Evolutionary conservation across 2,329 filamentous ascomycete genomes (phyloP).

Genomic region (Hypocreales sp.): DNA sequence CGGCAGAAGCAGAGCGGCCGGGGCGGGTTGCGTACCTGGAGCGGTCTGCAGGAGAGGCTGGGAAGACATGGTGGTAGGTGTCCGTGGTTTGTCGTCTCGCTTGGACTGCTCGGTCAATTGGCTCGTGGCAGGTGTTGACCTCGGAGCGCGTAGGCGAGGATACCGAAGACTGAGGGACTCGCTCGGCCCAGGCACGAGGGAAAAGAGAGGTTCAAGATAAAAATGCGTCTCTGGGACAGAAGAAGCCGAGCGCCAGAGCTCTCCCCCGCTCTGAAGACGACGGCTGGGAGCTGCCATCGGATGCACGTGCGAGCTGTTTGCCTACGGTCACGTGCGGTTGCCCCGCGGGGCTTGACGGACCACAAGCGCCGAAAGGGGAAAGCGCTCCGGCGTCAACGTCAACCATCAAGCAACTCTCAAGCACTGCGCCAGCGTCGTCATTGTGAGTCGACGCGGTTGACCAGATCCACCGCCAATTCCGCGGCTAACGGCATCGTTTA

Average conservation of each 20-base stretch:
- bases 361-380: constrained; percentile 10
- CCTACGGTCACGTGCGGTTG: constrained; percentile 11
- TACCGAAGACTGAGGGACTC: no score
- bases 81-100: background rate
- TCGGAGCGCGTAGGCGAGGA: no score
- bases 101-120: background rate
- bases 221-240: no score
- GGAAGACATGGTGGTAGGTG: constrained; percentile 60
- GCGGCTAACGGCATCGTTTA: constrained; percentile 7
- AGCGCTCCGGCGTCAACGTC: no score
- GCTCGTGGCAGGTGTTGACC: no score
- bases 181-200: no score
- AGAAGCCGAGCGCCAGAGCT: no score
- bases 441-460: no score
- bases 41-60: constrained; percentile 92
- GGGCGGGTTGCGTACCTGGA: constrained; percentile 47
- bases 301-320: constrained; percentile 19
- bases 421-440: no score
- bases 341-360: constrained; percentile 6
- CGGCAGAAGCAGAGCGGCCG: background rate
- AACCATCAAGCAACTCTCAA: no score
- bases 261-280: background rate
- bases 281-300: constrained; percentile 2
- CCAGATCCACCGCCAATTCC: no score
- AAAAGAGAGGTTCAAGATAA: no score